Conservation (phyloP, 805 yeast genomes). For the Schizosaccharomyces pombe region DNA sequence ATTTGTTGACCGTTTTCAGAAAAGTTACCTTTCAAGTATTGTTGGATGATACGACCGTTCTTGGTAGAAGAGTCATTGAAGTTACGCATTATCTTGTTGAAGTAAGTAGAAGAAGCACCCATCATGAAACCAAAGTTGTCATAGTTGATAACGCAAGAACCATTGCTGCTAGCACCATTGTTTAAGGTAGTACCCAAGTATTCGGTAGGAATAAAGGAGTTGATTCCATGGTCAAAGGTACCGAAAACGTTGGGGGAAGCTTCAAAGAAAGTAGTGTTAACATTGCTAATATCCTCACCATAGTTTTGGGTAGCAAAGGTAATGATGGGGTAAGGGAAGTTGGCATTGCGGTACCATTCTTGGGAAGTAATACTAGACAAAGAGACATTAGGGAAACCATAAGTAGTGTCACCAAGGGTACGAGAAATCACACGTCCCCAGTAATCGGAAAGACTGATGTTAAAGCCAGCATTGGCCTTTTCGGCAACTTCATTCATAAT, state of each 20-base stretch:
- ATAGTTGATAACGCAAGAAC: conserved; percentile 35
- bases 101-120: conserved; percentile 34
- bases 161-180: conserved; percentile 30
- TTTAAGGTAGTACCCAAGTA: conserved; percentile 45
- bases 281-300: conserved; percentile 28
- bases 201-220: conserved; percentile 38
- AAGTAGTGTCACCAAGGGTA: conserved; percentile 39
- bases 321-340: conserved; percentile 51
- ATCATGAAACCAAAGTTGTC: conserved; percentile 56
- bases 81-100: conserved; percentile 10
- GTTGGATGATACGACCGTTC: conserved; percentile 1
- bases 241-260: conserved; percentile 48
- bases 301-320: conserved; percentile 25
- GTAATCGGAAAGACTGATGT: conserved; percentile 41
- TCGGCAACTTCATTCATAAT: conserved; percentile 23
- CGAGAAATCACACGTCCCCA: conserved; percentile 61
- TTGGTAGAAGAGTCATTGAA: conserved; percentile 4
- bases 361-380: conserved; percentile 34
- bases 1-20: conserved; percentile 25
- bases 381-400: conserved; percentile 40
- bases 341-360: conserved; percentile 33
- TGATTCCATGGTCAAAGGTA: conserved; percentile 62
- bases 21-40: conserved; percentile 2
- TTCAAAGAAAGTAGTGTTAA: conserved; percentile 40
- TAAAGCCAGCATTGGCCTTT: conserved; percentile 41